Evolutionary conservation across 768 basidiomycete species (phyloP), one percentile per base, ranked within the genome.

Genomic region (Clavulina sp.): DNA sequence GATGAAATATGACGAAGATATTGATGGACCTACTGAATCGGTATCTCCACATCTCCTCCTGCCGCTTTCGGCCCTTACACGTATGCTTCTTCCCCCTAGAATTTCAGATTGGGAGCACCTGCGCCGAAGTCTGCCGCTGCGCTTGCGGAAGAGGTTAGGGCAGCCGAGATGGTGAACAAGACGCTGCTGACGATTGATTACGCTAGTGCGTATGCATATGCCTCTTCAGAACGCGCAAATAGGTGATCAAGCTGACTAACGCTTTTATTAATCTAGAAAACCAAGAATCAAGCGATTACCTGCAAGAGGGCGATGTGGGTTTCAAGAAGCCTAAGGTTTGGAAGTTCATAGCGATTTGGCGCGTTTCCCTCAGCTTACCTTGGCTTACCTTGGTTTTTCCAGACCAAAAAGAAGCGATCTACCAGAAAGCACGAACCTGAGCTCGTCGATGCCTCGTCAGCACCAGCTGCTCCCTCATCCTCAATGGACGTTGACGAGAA

Each of bases 331-430:
- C 78, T 3, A 96, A 91, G 73, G 87, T 81, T 52, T 41, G 68
- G 56, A 23, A 26, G 5, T 26, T 32, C 29, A 23, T 23, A 24
- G 3, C 38, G 19, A 21, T 31, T 28, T 33, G 18, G 32, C 43
- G n/a, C 49, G 33, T 49, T 38, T 19, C 32, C 40, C 2, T 31
- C 52, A 21, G 24, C 50, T 44, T 43, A 53, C 48, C 32, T 36
- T 36, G 44, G 41, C 38, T 54, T 60, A 4, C 36, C 16, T 19
- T 34, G 43, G n/a, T n/a, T n/a, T 47, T 40, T 36, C 5, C 59
- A 92, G 87, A 86, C 81, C 32, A 99, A 92, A 70, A 97, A 95
- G 74, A 95, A 92, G 64, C 78, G 84, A 4, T 69, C 81, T 3
- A 76, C 78, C 16, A 73, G 87, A 36, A 75, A 82, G 49, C 74